phyloP scores from a whole-genome alignment of 148 eudicot genomes.

The Vaccinium myrtillus region DNA sequence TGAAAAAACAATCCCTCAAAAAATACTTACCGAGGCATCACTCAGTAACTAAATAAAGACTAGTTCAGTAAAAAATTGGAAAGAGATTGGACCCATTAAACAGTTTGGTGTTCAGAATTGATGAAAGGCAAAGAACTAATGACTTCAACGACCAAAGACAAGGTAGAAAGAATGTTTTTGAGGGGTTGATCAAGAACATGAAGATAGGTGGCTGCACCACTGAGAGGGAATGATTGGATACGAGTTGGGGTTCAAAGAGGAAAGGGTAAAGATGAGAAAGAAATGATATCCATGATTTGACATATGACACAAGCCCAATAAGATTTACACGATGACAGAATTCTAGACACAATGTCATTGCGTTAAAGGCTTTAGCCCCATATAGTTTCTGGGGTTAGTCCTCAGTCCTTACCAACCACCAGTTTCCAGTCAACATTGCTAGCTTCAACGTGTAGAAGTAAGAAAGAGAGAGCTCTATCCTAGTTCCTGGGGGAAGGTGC shows the following conservation, averaged over 20 bases:
- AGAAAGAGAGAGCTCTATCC: not conserved
- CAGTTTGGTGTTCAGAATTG: not conserved
- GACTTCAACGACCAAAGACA: not conserved
- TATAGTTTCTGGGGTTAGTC: constrained; percentile 20
- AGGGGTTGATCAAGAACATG: not conserved
- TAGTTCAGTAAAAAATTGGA: not conserved
- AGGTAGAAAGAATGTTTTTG: not conserved
- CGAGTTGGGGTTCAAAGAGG: not conserved
- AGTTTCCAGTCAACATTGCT: constrained; percentile 18
- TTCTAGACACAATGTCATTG: constrained; percentile 4
- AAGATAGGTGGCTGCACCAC: not conserved
- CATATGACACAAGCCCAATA: not conserved
- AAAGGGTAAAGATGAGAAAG: constrained; percentile 1
- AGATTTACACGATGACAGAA: not conserved
- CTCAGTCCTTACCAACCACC: constrained; percentile 17
- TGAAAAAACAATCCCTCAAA: not conserved
- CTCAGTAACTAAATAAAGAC: constrained; percentile 10
- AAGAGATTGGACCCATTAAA: not conserved
- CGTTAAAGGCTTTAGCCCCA: constrained; percentile 5
- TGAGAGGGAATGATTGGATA: not conserved
- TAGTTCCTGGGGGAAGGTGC: not conserved
- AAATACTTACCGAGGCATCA: not conserved
- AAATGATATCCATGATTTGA: not conserved
- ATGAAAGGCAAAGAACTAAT: not conserved
- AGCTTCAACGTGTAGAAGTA: not conserved